Conservation (phyloP, 2,329 filamentous ascomycete species). For the Tolypocladium amazonense region DNA sequence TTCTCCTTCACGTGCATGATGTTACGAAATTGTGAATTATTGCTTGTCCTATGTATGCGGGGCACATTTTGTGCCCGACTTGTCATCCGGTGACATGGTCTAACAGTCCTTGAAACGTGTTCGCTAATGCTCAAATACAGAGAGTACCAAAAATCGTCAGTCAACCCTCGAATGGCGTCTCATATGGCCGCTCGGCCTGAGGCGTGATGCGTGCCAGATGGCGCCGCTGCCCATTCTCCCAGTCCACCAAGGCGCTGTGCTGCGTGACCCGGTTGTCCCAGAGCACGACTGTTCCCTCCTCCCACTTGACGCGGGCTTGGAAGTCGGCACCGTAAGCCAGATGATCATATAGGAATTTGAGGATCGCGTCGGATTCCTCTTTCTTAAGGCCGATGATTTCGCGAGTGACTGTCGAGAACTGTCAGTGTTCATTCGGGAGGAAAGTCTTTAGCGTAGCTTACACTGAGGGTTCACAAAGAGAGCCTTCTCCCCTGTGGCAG, state of each 20-base stretch:
- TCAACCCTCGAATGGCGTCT: constrained; percentile 42
- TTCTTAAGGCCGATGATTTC: constrained; percentile 76
- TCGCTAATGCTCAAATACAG: not conserved
- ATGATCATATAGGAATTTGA: constrained; percentile 58
- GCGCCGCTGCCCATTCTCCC: constrained; percentile 66
- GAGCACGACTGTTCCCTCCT: constrained; percentile 67
- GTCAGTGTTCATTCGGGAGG: not conserved
- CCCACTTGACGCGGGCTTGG: constrained; percentile 68
- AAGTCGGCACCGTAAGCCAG: constrained; percentile 49
- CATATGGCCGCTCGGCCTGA: constrained; percentile 66
- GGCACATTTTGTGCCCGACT: not conserved
- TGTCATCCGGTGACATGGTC: not conserved
- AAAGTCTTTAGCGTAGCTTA: constrained; percentile 26
- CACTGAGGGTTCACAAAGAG: constrained; percentile 77
- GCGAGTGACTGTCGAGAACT: constrained; percentile 50
- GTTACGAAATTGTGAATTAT: no score
- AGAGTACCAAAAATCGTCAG: no score
- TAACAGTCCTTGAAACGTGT: not conserved
- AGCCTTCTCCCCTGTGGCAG: constrained; percentile 73
- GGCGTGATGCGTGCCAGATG: constrained; percentile 77
- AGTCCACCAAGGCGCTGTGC: constrained; percentile 73
- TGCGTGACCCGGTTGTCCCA: constrained; percentile 79
- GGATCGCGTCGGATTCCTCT: constrained; percentile 68
- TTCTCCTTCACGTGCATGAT: no score
- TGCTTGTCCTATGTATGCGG: not conserved